A percentile compares a stretch with the other conserved stretches of the same genome.
These are phyloP conservation scores for Nidula microcarpa DNA, from an alignment of 768 basidiomycete species.

Conservation along the genomic window DNA sequence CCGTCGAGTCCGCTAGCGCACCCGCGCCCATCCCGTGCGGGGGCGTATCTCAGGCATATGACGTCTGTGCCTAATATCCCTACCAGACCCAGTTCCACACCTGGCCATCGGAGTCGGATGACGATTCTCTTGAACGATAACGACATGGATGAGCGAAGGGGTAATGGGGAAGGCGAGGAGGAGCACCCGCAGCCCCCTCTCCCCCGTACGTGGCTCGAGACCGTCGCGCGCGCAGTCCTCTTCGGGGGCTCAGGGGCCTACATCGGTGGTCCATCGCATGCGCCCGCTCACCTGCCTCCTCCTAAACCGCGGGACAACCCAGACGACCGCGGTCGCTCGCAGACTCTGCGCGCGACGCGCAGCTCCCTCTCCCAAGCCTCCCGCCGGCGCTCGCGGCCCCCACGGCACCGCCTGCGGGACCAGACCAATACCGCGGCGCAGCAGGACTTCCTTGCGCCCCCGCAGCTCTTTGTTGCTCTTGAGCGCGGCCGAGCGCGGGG, in stretches of 20 bases:
- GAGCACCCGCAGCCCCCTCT: constrained; percentile 43
- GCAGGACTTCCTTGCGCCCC: constrained; percentile 22
- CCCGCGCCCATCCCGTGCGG: constrained; percentile 51
- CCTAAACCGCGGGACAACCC: not conserved
- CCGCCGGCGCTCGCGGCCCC: constrained; percentile 8
- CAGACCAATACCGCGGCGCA: constrained; percentile 23
- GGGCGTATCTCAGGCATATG: constrained; percentile 73
- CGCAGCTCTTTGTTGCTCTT: constrained; percentile 15
- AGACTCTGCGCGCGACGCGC: constrained; percentile 26
- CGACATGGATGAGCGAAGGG: constrained; percentile 15
- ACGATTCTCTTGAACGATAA: constrained; percentile 27
- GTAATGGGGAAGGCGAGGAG: constrained; percentile 25
- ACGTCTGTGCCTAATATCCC: constrained; percentile 49
- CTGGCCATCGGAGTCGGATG: constrained; percentile 11
- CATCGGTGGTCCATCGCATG: constrained; percentile 35
- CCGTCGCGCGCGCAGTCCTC: constrained; percentile 64
- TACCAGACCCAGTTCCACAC: constrained; percentile 29
- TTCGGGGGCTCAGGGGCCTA: constrained; percentile 45
- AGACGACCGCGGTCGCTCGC: constrained; percentile 7
- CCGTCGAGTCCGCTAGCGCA: constrained; percentile 18
- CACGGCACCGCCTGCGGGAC: constrained; percentile 22
- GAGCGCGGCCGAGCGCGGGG: constrained; percentile 29
- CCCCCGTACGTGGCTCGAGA: constrained; percentile 68
- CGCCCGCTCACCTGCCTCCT: not conserved
- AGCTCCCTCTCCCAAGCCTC: constrained; percentile 38